These are phyloP conservation scores for Arthrinium puccinioides DNA, from an alignment of 2,329 filamentous ascomycete species.

Conservation along the genomic window DNA sequence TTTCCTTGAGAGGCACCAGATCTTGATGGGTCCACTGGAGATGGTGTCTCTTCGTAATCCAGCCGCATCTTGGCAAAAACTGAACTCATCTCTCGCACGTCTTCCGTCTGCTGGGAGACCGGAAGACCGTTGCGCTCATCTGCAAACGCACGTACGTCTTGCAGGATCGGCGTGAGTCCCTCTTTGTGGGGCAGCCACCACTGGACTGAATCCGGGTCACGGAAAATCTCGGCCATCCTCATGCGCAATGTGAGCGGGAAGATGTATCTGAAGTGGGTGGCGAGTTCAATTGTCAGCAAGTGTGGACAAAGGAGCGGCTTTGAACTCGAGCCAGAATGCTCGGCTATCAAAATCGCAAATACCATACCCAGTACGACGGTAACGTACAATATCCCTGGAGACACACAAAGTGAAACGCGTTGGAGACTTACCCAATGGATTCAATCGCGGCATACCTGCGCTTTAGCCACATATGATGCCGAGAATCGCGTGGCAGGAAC, in stretches of 20 bases:
- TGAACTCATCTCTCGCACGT: conserved; percentile 66
- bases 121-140: conserved; percentile 64
- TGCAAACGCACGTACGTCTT: conserved; percentile 72
- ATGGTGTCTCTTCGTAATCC: conserved; percentile 17
- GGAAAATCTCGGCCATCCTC: conserved; percentile 71
- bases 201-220: conserved; percentile 59
- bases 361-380: no score
- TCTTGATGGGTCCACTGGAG: conserved; percentile 12
- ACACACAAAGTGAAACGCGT: background rate
- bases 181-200: conserved; percentile 91
- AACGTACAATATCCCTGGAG: no score
- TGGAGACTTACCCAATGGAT: conserved; percentile 60
- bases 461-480: conserved; percentile 71
- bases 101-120: conserved; percentile 51
- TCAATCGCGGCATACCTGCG: conserved; percentile 75
- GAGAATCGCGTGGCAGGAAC: conserved; percentile 69
- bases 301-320: no score
- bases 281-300: no score
- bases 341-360: no score
- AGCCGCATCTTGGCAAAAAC: conserved; percentile 61
- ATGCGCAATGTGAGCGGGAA: conserved; percentile 67
- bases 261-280: conserved; percentile 81
- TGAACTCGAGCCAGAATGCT: no score
- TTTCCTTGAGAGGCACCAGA: conserved; percentile 6
- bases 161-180: conserved; percentile 65